Evolutionary conservation across 192 early-diverging fungal genomes (phyloP).

Genomic region (Mortierella antarctica): DNA sequence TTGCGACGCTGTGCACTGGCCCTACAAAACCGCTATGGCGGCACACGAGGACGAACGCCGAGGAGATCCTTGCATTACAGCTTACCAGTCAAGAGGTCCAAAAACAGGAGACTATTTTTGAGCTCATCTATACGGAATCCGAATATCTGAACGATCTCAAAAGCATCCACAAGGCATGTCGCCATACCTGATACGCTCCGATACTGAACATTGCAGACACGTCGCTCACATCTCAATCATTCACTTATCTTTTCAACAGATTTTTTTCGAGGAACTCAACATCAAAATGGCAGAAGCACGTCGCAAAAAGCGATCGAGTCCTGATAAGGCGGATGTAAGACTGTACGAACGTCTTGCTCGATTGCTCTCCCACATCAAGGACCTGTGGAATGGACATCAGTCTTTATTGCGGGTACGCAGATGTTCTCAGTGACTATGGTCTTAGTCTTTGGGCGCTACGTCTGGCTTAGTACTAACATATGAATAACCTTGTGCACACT

Average conservation of each 20-base stretch:
- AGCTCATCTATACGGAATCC: constrained; percentile 47
- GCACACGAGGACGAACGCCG: constrained; percentile 36
- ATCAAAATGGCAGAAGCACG: constrained; percentile 48
- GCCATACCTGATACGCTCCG: not conserved
- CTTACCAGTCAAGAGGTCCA: constrained; percentile 31
- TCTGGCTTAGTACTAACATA: not conserved
- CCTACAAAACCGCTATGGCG: constrained; percentile 38
- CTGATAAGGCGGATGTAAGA: constrained; percentile 37
- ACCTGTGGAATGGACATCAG: constrained; percentile 49
- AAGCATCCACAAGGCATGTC: constrained; percentile 35
- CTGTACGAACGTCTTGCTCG: constrained; percentile 40
- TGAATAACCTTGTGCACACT: not conserved
- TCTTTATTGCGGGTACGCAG: constrained; percentile 26
- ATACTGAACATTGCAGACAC: not conserved
- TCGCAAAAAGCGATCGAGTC: constrained; percentile 35
- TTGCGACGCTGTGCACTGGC: constrained; percentile 1
- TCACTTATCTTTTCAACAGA: constrained; percentile 1
- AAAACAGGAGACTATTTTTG: constrained; percentile 53
- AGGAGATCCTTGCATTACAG: constrained; percentile 26
- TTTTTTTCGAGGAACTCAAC: constrained; percentile 49
- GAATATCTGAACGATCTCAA: constrained; percentile 52
- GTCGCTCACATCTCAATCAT: not conserved
- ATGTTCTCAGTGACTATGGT: too few relatives aligned
- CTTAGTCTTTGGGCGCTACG: not conserved
- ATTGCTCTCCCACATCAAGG: constrained; percentile 44